A percentile compares a stretch with the other conserved stretches of the same genome.
phyloP scores from a whole-genome alignment of 1,139 yeast genomes.

The Saccharomyces hybrid region DNA sequence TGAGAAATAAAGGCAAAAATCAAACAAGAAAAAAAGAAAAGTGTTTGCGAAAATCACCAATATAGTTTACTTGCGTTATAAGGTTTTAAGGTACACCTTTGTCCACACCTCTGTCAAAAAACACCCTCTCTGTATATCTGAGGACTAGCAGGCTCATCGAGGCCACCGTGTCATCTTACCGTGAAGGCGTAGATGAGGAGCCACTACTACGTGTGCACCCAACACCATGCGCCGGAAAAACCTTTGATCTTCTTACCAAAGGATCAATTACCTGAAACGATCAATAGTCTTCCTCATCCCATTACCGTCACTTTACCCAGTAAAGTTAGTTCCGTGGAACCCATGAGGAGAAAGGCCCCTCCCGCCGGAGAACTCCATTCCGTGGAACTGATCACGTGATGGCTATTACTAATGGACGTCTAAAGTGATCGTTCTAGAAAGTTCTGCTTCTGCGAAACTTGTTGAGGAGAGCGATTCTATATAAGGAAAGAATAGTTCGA shows the following conservation, averaged over 20 bases:
- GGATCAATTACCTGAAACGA: not conserved
- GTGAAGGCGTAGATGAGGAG: not conserved
- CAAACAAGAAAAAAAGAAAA: too few species aligned
- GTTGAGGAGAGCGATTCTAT: conserved; percentile 1
- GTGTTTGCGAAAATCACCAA: not conserved
- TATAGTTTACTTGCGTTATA: not conserved
- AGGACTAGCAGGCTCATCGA: too few species aligned
- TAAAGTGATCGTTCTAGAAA: not conserved
- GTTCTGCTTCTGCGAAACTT: not conserved
- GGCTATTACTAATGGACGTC: not conserved
- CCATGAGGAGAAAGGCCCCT: not conserved
- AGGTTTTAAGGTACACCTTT: too few species aligned
- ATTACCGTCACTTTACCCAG: too few species aligned
- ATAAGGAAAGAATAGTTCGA: not conserved
- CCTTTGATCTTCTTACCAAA: not conserved
- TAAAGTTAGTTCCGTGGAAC: not conserved
- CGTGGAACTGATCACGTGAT: not conserved
- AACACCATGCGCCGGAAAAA: not conserved
- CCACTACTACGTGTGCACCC: not conserved
- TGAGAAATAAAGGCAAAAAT: too few species aligned
- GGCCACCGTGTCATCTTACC: not conserved
- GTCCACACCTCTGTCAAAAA: too few species aligned
- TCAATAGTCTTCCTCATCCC: too few species aligned
- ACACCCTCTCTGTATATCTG: too few species aligned
- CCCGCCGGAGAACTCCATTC: not conserved